Base-by-base conservation (phyloP, 2,329 filamentous ascomycete genomes). In the Thermoascus crustaceus region DNA sequence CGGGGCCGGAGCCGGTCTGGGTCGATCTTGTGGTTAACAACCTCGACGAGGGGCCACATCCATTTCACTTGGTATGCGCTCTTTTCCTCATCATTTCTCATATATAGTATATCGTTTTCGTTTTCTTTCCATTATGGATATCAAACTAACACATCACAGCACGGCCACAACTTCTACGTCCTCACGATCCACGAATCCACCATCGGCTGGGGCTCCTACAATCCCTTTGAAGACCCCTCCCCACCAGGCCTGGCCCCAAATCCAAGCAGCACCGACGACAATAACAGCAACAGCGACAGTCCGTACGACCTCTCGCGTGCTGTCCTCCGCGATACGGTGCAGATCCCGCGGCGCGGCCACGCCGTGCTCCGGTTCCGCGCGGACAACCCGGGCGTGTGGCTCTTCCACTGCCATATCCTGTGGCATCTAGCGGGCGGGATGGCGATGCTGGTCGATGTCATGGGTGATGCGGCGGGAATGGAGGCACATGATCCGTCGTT, bases 361-460 rank as follows among this genome's bases (percentile, higher is more conserved):
- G 68, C 80, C 18, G 73, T 85, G 7, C 50, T 87, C 3, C 42
- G 61, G 0, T 65, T 67, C 41, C 44, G 56, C 21, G 47, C 51
- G 22, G 48, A 58, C 38, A 60, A 59, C 41, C 56, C 56, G 4
- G 56, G 72, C 30, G 63, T 80, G 19, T 81, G 76, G 76, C 60
- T 80, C 3, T 81, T 85, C 61, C 81, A 85, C 58, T 85, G 81
- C 58, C 82, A 86, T 54, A 78, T 85, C 33, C 79, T 82, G 53
- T 86, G 79, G 80, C 80, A 84, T 33, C 13, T 52, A 34, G 62
- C 55, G 2, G 60, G 55, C 20, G 65, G 66, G 2, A 66, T 66
- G 61, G 60, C 57, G 2, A 66, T 67, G 55, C 39, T 59, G 5
- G 40, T 60, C 17, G 52, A 60, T 48, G 48, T 59, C 6, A 49